Percentiles rank a stretch among this genome's conserved stretches.
Conservation (phyloP, 2,329 filamentous ascomycete genomes). For the Claviceps capensis region DNA sequence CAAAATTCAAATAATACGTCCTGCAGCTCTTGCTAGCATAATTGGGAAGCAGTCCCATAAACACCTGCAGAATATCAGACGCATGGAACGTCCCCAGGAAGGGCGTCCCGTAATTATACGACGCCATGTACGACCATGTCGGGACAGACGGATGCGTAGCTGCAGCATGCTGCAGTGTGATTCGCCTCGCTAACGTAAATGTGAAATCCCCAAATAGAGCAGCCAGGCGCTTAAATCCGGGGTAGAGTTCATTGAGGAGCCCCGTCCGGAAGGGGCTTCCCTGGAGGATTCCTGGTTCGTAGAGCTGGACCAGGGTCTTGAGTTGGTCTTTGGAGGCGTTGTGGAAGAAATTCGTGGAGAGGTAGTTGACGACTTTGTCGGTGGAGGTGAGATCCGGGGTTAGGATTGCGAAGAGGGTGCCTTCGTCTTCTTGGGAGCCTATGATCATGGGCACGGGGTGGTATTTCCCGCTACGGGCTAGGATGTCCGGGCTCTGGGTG, state of each 20-base stretch:
- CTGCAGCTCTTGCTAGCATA: conserved; percentile 46
- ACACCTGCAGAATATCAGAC: conserved; percentile 55
- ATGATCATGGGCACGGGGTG: conserved; percentile 15
- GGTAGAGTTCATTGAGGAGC: conserved; percentile 56
- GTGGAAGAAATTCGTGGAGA: conserved; percentile 46
- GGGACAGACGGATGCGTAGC: conserved; percentile 43
- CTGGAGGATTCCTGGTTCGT: conserved; percentile 37
- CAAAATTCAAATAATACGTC: conserved; percentile 59
- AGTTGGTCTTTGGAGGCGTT: conserved; percentile 38
- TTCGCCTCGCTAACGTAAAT: conserved; percentile 58
- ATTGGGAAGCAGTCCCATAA: conserved; percentile 50
- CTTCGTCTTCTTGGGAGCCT: conserved; percentile 3
- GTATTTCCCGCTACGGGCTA: conserved; percentile 43
- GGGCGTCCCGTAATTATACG: conserved; percentile 57
- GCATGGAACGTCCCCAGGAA: conserved; percentile 66
- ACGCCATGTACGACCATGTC: conserved; percentile 61
- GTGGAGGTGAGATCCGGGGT: conserved; percentile 39
- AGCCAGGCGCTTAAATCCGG: conserved; percentile 63
- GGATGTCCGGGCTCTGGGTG: conserved; percentile 12
- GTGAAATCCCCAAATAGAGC: conserved; percentile 63
- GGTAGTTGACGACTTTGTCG: conserved; percentile 44
- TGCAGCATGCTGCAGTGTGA: conserved; percentile 39
- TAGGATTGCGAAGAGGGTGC: background rate
- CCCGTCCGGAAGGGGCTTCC: conserved; percentile 63
- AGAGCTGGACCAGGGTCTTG: conserved; percentile 44